Evolutionary conservation across 108 stramenopile genomes (phyloP), one percentile per base, ranked within the genome.

Genomic region (Hondaea fermentalgiana): DNA sequence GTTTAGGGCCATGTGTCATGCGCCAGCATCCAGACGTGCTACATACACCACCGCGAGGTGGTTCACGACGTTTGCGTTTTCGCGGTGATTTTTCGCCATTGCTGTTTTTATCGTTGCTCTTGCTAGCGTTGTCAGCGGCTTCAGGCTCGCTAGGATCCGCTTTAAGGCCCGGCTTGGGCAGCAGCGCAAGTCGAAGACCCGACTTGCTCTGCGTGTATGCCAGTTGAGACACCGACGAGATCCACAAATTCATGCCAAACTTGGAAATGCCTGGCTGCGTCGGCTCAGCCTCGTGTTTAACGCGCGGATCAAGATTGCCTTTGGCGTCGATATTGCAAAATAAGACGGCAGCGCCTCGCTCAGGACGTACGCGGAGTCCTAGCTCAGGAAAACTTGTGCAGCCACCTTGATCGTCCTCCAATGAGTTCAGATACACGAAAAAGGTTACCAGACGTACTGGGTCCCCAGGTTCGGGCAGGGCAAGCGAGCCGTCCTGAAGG

Each of bases 361-460:
- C 42, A 14, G 64, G 64, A 12, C 35, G 42, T 17, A 69, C 64
- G 12, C 64, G 64, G 8, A 69, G 64, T 8, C 42, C 25, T 6
- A 69, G 8, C 42, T 69, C 42, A 17, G 64, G 64, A 17, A 69
- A 69, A 6, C 1, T 23, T 8, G 64, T 69, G 64, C 64, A 69
- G 21, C 64, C 64, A 23, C 64, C 64, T 69, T 69, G 21, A 3
- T 23, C 17, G 10, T 69, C 17, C 12, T 42, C 42, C 14, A 69
- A 23, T 3, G 64, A 69, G 90, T 94, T 95, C 16, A 95, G 71
- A 83, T 95, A 95, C 28, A 91, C 92, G 88, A 95, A 95, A 17
- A 95, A 55, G 0, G 95, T 95, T 10, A 92, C 93, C 21, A 95
- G 55, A 8, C 95, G 92, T 60, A 93, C 90, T 53, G 93, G 93